Conservation (phyloP, 768 basidiomycete species). For the Lactarius psammicola region DNA sequence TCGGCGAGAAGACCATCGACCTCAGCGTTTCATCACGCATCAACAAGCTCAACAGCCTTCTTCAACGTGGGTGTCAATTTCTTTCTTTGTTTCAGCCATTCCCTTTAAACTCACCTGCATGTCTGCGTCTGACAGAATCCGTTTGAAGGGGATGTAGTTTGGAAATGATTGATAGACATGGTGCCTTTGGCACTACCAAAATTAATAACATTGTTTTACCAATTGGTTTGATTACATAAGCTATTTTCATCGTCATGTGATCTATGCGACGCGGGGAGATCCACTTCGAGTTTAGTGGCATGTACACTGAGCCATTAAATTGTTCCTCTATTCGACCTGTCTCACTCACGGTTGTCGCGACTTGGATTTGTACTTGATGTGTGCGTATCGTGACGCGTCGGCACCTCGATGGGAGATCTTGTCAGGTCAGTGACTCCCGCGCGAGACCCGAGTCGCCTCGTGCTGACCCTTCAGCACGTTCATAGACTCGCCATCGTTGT, state of each 20-base stretch:
- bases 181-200: conserved; percentile 3
- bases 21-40: conserved; percentile 92
- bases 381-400: conserved; percentile 11
- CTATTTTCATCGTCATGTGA: conserved; percentile 5
- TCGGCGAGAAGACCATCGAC: conserved; percentile 98
- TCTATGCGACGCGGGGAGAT: not conserved
- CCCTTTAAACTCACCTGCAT: not conserved
- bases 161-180: conserved; percentile 9
- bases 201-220: conserved; percentile 4
- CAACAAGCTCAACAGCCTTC: conserved; percentile 87
- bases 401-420: conserved; percentile 12
- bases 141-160: conserved; percentile 20
- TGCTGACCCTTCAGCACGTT: conserved; percentile 6
- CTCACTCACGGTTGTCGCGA: not conserved
- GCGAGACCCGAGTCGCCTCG: not conserved
- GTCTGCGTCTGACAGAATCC: conserved; percentile 20
- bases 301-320: not conserved
- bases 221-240: not conserved
- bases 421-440: not conserved
- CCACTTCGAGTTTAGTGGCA: not conserved
- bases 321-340: not conserved
- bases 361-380: not conserved
- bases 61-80: conserved; percentile 61
- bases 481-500: conserved; percentile 11
- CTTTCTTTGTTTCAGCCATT: conserved; percentile 3